Percentiles rank a stretch among this genome's conserved stretches.
Conservation (phyloP, 2,329 filamentous ascomycete species). For the Alternaria consortialis region DNA sequence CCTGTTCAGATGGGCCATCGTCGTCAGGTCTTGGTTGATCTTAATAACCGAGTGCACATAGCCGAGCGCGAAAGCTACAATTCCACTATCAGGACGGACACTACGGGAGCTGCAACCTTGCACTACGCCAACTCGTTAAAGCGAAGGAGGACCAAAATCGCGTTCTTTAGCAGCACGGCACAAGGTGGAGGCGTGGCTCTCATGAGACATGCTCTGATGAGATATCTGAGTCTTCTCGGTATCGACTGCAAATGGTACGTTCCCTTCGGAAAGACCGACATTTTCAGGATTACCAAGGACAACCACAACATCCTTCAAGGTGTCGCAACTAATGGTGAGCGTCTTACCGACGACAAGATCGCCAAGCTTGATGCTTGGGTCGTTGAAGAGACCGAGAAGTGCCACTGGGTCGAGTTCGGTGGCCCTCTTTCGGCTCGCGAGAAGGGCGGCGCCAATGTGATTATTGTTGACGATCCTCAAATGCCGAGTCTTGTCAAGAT, state of each 20-base stretch:
- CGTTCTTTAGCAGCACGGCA: slow-evolving; percentile 80
- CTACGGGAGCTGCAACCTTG: slow-evolving; percentile 72
- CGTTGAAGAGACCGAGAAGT: slow-evolving; percentile 72
- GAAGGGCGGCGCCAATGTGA: slow-evolving; percentile 77
- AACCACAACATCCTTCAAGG: slow-evolving; percentile 90
- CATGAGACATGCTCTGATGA: slow-evolving; percentile 81
- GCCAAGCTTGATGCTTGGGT: slow-evolving; percentile 75
- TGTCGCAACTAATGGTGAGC: slow-evolving; percentile 68
- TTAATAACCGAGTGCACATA: slow-evolving; percentile 69
- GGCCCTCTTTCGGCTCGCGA: slow-evolving; percentile 72
- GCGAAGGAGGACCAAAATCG: slow-evolving; percentile 70
- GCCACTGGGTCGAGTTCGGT: slow-evolving; percentile 73
- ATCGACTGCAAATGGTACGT: slow-evolving; percentile 80
- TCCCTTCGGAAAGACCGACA: slow-evolving; percentile 77
- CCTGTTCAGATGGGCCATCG: slow-evolving; percentile 7
- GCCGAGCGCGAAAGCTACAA: slow-evolving; percentile 66
- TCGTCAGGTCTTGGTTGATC: slow-evolving; percentile 62
- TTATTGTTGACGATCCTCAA: slow-evolving; percentile 84
- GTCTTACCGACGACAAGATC: slow-evolving; percentile 70
- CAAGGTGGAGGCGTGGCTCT: slow-evolving; percentile 84
- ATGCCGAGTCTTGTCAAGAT: slow-evolving; percentile 82
- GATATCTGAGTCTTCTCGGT: slow-evolving; percentile 72
- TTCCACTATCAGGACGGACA: slow-evolving; percentile 63
- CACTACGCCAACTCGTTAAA: slow-evolving; percentile 71
- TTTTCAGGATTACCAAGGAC: slow-evolving; percentile 86